Evolutionary conservation across 208 protist species (phyloP).

Genomic region (Leishmania tarentolae): DNA sequence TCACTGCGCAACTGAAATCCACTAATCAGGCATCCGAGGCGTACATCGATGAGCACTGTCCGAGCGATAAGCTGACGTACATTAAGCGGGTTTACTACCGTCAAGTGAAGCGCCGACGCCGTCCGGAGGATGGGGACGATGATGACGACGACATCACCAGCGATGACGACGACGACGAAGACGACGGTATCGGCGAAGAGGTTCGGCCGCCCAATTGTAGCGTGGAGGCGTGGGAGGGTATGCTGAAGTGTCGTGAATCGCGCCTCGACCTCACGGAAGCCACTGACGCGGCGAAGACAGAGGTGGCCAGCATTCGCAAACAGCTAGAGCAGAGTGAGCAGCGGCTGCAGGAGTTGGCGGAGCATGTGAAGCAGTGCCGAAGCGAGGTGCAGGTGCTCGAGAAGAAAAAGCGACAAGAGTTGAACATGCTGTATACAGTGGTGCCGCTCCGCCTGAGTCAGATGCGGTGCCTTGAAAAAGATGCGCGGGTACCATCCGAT

Average conservation of each 20-base stretch:
- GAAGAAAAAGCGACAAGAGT: constrained; percentile 92
- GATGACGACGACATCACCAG: constrained; percentile 87
- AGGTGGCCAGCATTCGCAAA: constrained; percentile 29
- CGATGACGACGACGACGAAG: constrained; percentile 86
- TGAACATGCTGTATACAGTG: constrained; percentile 95
- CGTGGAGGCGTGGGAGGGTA: constrained; percentile 75
- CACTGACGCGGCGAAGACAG: constrained; percentile 67
- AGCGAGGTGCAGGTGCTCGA: constrained; percentile 91
- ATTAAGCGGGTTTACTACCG: constrained; percentile 93
- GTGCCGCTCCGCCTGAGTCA: constrained; percentile 88
- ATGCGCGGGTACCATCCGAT: constrained; percentile 47
- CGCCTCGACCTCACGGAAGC: constrained; percentile 92
- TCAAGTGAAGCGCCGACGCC: constrained; percentile 90
- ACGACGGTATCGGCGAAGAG: constrained; percentile 92
- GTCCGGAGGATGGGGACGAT: constrained; percentile 67
- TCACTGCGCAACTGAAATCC: constrained; percentile 72
- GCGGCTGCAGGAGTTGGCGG: constrained; percentile 75
- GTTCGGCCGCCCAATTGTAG: constrained; percentile 91
- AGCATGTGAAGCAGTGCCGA: constrained; percentile 63
- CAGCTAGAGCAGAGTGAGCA: constrained; percentile 48
- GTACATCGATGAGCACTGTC: constrained; percentile 83
- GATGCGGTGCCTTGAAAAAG: constrained; percentile 64
- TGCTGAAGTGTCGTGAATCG: constrained; percentile 89
- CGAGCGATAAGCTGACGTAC: constrained; percentile 69
- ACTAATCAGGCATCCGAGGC: constrained; percentile 78